Evolutionary conservation across 805 yeast species (phyloP).

Genomic region (Wickerhamiella hasegawae): DNA sequence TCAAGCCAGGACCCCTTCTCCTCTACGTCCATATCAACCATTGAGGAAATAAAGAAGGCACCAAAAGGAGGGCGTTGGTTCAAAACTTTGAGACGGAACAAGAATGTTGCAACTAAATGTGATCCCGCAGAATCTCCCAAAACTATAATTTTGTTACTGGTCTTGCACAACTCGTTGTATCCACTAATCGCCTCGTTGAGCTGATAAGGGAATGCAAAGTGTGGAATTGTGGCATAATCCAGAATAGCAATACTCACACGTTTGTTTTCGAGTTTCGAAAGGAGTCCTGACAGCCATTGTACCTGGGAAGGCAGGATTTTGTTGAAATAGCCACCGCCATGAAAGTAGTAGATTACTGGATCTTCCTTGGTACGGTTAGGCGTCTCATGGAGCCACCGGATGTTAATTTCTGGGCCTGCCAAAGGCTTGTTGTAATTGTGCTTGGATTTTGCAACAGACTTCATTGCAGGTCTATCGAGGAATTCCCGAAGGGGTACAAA

Average conservation of each 20-base stretch:
- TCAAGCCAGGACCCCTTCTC: neutral
- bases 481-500: neutral
- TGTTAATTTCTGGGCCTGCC: neutral
- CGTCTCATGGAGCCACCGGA: constrained; percentile 2
- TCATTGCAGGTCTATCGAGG: neutral
- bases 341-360: constrained; percentile 2
- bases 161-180: neutral
- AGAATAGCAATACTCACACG: constrained; percentile 1
- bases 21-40: neutral
- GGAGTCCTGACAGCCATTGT: neutral
- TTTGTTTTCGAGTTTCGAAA: neutral
- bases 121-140: constrained; percentile 1
- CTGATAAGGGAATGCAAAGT: constrained; percentile 2
- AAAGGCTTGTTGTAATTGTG: neutral
- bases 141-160: neutral
- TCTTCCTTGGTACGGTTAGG: neutral
- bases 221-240: constrained; percentile 1
- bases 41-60: constrained; percentile 1
- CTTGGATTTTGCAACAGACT: neutral
- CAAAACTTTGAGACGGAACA: neutral
- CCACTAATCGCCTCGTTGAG: constrained; percentile 1
- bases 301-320: neutral
- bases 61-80: constrained; percentile 2
- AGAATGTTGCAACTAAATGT: neutral
- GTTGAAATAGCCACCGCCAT: constrained; percentile 2